A percentile compares a stretch with the other conserved stretches of the same genome.
Evolutionary conservation across 2,329 filamentous ascomycete species (phyloP).

Genomic region (Neodidymelliopsis sp.): DNA sequence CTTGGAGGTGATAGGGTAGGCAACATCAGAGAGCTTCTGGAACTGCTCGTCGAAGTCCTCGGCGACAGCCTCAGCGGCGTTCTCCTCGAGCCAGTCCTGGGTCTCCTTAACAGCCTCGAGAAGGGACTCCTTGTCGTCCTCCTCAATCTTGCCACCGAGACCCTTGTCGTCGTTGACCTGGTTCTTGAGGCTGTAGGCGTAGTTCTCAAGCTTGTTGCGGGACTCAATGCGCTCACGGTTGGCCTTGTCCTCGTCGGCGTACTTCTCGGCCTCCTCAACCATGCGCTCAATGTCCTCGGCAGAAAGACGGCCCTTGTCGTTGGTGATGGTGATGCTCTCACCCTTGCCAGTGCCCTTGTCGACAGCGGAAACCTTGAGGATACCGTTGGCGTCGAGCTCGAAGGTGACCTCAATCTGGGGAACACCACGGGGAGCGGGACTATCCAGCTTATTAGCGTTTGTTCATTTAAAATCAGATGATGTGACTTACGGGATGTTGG

Average conservation of each 20-base stretch:
- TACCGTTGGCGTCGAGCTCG: slow-evolving; percentile 97
- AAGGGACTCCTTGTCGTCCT: slow-evolving; percentile 97
- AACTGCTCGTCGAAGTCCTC: slow-evolving; percentile 99
- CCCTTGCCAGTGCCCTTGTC: slow-evolving; percentile 99
- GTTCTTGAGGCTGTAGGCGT: slow-evolving; percentile 99
- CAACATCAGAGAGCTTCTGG: slow-evolving; percentile 96
- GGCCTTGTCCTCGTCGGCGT: slow-evolving; percentile 98
- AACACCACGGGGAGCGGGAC: slow-evolving; percentile 89
- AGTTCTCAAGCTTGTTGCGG: slow-evolving; percentile 97
- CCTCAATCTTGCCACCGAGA: slow-evolving; percentile 96
- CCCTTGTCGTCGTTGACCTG: slow-evolving; percentile 97
- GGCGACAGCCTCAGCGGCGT: slow-evolving; percentile 80
- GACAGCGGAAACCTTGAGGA: slow-evolving; percentile 92
- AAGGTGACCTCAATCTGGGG: slow-evolving; percentile 99
- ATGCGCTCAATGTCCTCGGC: slow-evolving; percentile 99
- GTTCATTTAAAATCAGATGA: not conserved
- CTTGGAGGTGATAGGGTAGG: slow-evolving; percentile 99
- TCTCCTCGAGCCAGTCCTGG: slow-evolving; percentile 96
- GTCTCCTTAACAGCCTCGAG: slow-evolving; percentile 97
- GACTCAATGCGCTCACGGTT: slow-evolving; percentile 96
- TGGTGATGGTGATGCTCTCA: slow-evolving; percentile 98
- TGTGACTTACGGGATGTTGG: slow-evolving; percentile 74
- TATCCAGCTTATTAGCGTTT: slow-evolving; percentile 27
- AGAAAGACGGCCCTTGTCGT: slow-evolving; percentile 97
- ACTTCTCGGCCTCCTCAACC: slow-evolving; percentile 98